A percentile compares a stretch with the other conserved stretches of the same genome.
Conservation (phyloP, 352 stramenopile species). For the Phytophthora sp. region DNA sequence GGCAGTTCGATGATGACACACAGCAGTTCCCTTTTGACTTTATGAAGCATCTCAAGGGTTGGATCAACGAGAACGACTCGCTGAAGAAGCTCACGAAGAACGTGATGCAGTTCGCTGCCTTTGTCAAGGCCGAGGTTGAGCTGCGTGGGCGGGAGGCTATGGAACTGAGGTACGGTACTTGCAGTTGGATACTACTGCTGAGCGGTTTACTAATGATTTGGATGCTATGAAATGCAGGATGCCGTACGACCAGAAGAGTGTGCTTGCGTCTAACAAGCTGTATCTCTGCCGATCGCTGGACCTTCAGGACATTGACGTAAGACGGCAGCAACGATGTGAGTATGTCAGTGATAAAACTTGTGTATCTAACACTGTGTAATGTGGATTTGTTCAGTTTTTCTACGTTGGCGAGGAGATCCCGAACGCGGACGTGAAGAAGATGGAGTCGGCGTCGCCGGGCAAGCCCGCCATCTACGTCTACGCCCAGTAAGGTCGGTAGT, state of each 20-base stretch:
- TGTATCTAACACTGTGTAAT: conserved; percentile 5
- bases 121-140: conserved; percentile 93
- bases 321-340: conserved; percentile 2
- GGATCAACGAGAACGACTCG: conserved; percentile 74
- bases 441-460: conserved; percentile 80
- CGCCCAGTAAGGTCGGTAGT: conserved; percentile 47
- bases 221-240: conserved; percentile 57
- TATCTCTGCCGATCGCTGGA: conserved; percentile 92
- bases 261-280: conserved; percentile 91
- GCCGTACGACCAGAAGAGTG: conserved; percentile 95
- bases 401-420: conserved; percentile 76
- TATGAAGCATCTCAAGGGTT: conserved; percentile 88
- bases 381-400: conserved; percentile 58
- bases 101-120: conserved; percentile 97
- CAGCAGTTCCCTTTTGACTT: conserved; percentile 85
- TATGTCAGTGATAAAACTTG: not conserved
- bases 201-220: conserved; percentile 20
- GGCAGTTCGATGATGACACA: conserved; percentile 58
- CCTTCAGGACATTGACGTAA: conserved; percentile 82
- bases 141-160: conserved; percentile 93
- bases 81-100: conserved; percentile 93
- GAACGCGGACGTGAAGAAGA: conserved; percentile 83
- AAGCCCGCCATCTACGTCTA: conserved; percentile 85
- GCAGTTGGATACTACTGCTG: not conserved
- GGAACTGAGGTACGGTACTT: conserved; percentile 79